Evolutionary conservation across 2,329 filamentous ascomycete species (phyloP).

Genomic region (Scedosporium boydii): DNA sequence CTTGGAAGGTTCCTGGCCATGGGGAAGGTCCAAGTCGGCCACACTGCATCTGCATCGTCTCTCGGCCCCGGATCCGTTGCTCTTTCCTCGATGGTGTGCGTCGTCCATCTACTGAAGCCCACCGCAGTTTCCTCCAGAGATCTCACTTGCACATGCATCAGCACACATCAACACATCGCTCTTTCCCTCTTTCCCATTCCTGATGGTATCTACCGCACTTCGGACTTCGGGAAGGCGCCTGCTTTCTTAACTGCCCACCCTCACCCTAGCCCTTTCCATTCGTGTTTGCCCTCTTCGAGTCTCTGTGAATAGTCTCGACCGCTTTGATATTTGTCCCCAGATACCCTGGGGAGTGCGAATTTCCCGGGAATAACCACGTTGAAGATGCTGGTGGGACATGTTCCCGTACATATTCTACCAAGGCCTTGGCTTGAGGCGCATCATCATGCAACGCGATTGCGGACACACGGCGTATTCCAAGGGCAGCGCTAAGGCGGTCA

Average conservation of each 20-base stretch:
- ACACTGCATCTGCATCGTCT: too few species aligned
- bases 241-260: not conserved
- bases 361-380: conserved; percentile 34
- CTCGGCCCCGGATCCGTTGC: too few species aligned
- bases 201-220: too few species aligned
- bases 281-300: not conserved
- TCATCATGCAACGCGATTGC: conserved; percentile 49
- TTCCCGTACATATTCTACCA: conserved; percentile 46
- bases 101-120: too few species aligned
- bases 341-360: conserved; percentile 15
- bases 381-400: conserved; percentile 42
- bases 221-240: not conserved
- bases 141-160: too few species aligned
- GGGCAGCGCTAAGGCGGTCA: conserved; percentile 41
- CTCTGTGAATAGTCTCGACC: not conserved
- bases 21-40: too few species aligned
- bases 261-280: not conserved
- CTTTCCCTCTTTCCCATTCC: too few species aligned
- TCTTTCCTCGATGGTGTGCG: too few species aligned
- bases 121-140: too few species aligned
- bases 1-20: too few species aligned
- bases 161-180: too few species aligned
- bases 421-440: conserved; percentile 45
- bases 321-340: conserved; percentile 21
- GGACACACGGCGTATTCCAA: conserved; percentile 56